Evolutionary conservation across 1,284 basidiomycete species (phyloP), one percentile per base, ranked within the genome.

Genomic region (Polyporus tsugae): DNA sequence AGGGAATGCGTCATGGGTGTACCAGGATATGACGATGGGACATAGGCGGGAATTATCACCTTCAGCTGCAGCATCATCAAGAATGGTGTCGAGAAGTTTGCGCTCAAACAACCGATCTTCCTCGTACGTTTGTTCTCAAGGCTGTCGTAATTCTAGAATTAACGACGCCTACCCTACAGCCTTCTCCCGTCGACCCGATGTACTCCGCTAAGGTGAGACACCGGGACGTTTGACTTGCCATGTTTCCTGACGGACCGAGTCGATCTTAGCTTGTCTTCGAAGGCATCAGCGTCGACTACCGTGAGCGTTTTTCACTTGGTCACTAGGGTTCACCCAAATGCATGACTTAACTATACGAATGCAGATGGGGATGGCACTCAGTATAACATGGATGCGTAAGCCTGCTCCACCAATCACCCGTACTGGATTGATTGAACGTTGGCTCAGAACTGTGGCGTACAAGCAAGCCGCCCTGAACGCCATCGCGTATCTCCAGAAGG

Each of bases 401-500:
- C 10, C 2, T 13, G 29, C 11, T 77, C 17, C 9, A 52, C 2
- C 25, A 17, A 35, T n/a, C 22, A 6, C 15, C 33, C 17, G 35
- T 57, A 52, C 35, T 29, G 38, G 33, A 38, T 35, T 42, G 22
- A 35, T 33, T 36, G 35, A 42, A 3, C 35, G 44, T 4, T 44
- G 29, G 38, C 42, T 6, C 62, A 91, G 89, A 0, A 89, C 91
- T 19, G 90, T 92, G 7, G 91, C 92, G 3, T 94, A 92, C 78
- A 93, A 93, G 76, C 91, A 93, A 76, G 93, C 93, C 6, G 91
- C 92, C 0, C 80, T 92, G 63, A 93, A 93, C 72, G 86, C 90
- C 6, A 94, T 95, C 70, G 85, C 86, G 2, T 95, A 95, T 77
- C 81, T 95, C 52, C 83, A 89, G 82, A 94, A 94, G 84, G 90